These are phyloP conservation scores for Silene noctiflora DNA, from an alignment of 179 eudicot genomes.

Conservation along the genomic window DNA sequence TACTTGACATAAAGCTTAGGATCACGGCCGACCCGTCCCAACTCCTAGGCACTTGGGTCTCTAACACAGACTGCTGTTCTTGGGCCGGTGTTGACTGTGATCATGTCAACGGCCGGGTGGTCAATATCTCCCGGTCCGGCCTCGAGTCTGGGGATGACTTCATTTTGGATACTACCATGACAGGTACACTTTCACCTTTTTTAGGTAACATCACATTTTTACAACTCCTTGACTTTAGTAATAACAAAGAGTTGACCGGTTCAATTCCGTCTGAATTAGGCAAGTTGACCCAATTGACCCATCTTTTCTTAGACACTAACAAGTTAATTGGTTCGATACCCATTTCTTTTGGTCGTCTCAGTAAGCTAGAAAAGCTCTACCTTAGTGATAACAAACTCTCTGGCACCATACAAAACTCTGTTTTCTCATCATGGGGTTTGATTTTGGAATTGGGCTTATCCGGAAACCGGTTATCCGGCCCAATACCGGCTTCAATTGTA, in stretches of 20 bases:
- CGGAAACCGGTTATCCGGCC: constrained; percentile 39
- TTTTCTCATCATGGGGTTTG: constrained; percentile 33
- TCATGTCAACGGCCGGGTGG: constrained; percentile 45
- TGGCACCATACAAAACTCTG: constrained; percentile 38
- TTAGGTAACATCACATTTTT: constrained; percentile 61
- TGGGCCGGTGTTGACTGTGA: constrained; percentile 77
- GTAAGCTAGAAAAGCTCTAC: constrained; percentile 35
- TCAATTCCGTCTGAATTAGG: constrained; percentile 61
- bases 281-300: constrained; percentile 36
- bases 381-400: constrained; percentile 46
- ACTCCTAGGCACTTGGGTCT: constrained; percentile 51
- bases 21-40: constrained; percentile 66
- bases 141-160: constrained; percentile 45
- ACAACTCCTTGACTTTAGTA: constrained; percentile 57
- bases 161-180: constrained; percentile 59
- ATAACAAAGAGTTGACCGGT: constrained; percentile 52
- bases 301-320: constrained; percentile 52
- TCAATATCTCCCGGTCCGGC: constrained; percentile 61
- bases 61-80: constrained; percentile 65
- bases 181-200: constrained; percentile 67
- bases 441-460: constrained; percentile 31
- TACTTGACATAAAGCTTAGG: constrained; percentile 47
- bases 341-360: constrained; percentile 36
- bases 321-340: constrained; percentile 59
- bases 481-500: constrained; percentile 48